Conservation (phyloP, 2,329 filamentous ascomycete species). For the Colletotrichum eremochloae region DNA sequence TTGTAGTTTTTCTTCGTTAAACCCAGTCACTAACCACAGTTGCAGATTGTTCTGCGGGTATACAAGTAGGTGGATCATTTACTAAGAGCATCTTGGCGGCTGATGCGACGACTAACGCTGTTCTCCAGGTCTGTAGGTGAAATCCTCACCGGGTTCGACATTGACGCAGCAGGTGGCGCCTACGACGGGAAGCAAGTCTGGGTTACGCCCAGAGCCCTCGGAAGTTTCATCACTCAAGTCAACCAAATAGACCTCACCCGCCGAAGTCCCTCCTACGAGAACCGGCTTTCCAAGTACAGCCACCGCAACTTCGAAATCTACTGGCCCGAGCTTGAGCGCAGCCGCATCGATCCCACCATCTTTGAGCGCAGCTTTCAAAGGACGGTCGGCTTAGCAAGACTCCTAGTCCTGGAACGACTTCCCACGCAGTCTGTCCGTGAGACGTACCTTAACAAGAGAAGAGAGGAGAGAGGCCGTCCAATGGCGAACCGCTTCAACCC, state of each 20-base stretch:
- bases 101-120: slow-evolving; percentile 24
- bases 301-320: slow-evolving; percentile 87
- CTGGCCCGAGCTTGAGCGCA: slow-evolving; percentile 81
- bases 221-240: slow-evolving; percentile 84
- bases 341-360: slow-evolving; percentile 86
- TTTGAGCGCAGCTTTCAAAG: slow-evolving; percentile 85
- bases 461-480: slow-evolving; percentile 80
- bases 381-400: slow-evolving; percentile 81
- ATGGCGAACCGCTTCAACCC: slow-evolving; percentile 58
- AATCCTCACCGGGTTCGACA: slow-evolving; percentile 89
- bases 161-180: slow-evolving; percentile 85
- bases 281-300: slow-evolving; percentile 86
- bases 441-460: slow-evolving; percentile 76
- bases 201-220: slow-evolving; percentile 80
- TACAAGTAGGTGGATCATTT: slow-evolving; percentile 80
- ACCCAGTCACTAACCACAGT: slow-evolving; percentile 33
- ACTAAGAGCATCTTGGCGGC: background rate
- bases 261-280: slow-evolving; percentile 89
- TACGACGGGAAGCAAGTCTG: slow-evolving; percentile 87
- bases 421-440: slow-evolving; percentile 78
- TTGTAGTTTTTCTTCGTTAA: too few relatives aligned
- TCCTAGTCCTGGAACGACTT: slow-evolving; percentile 84
- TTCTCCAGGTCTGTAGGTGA: slow-evolving; percentile 11
- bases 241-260: slow-evolving; percentile 85
- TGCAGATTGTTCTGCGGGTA: slow-evolving; percentile 83